Percentiles rank a stretch among this genome's conserved stretches.
phyloP scores from a whole-genome alignment of 306 rosid genomes.

The Lathyrus sativus region DNA sequence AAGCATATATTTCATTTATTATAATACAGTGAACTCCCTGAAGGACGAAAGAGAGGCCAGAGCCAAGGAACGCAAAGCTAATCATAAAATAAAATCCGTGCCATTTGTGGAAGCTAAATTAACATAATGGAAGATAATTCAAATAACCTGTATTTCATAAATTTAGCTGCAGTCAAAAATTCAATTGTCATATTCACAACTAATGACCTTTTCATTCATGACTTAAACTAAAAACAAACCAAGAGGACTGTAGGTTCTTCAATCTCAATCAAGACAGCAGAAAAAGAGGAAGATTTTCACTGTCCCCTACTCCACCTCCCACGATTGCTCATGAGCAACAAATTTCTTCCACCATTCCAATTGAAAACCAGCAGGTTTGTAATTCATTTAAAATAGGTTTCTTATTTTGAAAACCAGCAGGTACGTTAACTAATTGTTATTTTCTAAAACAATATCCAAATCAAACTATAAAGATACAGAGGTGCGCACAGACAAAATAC shows the following conservation, averaged over 20 bases:
- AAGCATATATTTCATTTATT: conserved; percentile 28
- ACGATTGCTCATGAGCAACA: conserved; percentile 4
- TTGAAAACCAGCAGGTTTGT: conserved; percentile 21
- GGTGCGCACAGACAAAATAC: not conserved
- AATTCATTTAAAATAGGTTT: not conserved
- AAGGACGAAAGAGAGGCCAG: conserved; percentile 1
- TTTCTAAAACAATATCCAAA: conserved; percentile 22
- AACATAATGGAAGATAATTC: too few species aligned
- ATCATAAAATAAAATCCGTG: not conserved
- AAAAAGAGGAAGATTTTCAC: too few species aligned
- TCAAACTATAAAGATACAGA: conserved; percentile 15
- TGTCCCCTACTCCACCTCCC: too few species aligned
- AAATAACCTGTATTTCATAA: not conserved
- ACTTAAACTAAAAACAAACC: conserved; percentile 1
- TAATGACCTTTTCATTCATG: not conserved
- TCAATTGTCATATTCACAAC: not conserved
- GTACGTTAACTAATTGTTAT: not conserved
- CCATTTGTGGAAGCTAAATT: too few species aligned
- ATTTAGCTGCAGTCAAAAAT: conserved; percentile 12
- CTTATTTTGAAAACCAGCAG: conserved; percentile 7
- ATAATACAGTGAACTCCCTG: not conserved
- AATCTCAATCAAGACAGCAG: too few species aligned
- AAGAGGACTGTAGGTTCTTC: too few species aligned
- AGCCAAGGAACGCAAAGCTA: conserved; percentile 3
- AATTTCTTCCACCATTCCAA: conserved; percentile 21